Percentiles rank a stretch among this genome's conserved stretches.
These are phyloP conservation scores for Pseudofabraea citricarpa DNA, from an alignment of 2,329 filamentous ascomycete genomes.

Conservation along the genomic window DNA sequence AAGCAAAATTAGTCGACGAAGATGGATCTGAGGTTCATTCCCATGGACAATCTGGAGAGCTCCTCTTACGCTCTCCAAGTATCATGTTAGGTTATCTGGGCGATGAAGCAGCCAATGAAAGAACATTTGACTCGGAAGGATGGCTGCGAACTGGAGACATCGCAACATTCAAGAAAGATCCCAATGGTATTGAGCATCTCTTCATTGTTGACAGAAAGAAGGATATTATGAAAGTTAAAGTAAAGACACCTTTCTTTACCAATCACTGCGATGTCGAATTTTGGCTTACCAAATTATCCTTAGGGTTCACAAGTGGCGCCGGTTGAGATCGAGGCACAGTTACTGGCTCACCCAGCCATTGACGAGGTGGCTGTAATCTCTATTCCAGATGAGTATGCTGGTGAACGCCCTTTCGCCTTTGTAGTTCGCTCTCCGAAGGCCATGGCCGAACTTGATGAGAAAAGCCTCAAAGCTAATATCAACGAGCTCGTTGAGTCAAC, in stretches of 20 bases:
- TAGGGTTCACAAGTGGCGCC: not conserved
- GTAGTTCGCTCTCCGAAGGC: not conserved
- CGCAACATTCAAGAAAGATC: slow-evolving; percentile 58
- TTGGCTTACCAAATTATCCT: not conserved
- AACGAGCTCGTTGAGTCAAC: not conserved
- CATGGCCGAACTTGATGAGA: not conserved
- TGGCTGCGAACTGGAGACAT: slow-evolving; percentile 83
- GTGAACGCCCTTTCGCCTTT: not conserved
- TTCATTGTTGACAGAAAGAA: slow-evolving; percentile 77
- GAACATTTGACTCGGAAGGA: slow-evolving; percentile 59
- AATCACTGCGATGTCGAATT: not conserved
- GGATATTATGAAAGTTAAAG: slow-evolving; percentile 71
- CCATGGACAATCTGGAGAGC: slow-evolving; percentile 70
- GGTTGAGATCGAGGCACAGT: not conserved
- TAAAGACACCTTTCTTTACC: slow-evolving; percentile 26
- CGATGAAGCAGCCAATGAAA: slow-evolving; percentile 72
- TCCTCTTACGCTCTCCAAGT: slow-evolving; percentile 68
- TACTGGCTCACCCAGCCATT: not conserved
- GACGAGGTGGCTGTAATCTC: not conserved
- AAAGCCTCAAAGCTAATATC: not conserved
- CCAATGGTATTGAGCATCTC: slow-evolving; percentile 68
- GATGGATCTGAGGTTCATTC: slow-evolving; percentile 64
- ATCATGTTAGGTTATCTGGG: slow-evolving; percentile 77
- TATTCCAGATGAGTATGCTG: not conserved
- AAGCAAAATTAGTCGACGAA: slow-evolving; percentile 57